Base-by-base conservation (phyloP, 2,329 filamentous ascomycete species). In the Magnaporthiopsis incrustans region DNA sequence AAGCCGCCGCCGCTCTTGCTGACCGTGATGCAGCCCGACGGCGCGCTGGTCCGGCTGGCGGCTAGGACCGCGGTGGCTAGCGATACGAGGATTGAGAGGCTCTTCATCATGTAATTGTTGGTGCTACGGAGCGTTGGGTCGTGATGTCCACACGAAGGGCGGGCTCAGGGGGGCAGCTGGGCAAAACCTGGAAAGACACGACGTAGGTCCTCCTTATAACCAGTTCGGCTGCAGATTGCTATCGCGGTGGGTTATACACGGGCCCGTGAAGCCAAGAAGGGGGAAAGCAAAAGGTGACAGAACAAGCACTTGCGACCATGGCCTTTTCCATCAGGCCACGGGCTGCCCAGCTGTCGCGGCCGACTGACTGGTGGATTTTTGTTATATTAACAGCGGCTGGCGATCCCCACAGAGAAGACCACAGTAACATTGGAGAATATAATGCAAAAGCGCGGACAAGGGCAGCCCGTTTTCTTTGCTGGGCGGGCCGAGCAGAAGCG, bases 11-110 rank as follows among this genome's bases (percentile, higher is more conserved):
- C 58, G 25, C 33, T 50, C 32, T n/a, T 22, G 33, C 32, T 50
- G 11, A 60, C 57, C 15, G 38, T 64, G 27, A 60, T 50, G 62
- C 62, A 60, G 62, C 62, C 62, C 18, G 57, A 35, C 4, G 57
- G 57, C 3, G 57, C 62, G 26, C 33, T 56, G 57, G 57, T 64
- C 58, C 30, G 38, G 33, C 57, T 60, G 27, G 62, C 62, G n/a
- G 32, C 61, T 11, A 63, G 61, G 33, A 57, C 61, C n/a, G n/a
- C 56, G 18, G 61, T 44, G 32, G 56, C 61, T 18, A 63, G 61
- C 53, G 61, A 63, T 11, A 63, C 25, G 61, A 44, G 18, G 33
- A 59, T 1, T 30, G 30, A n/a, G 58, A 59, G 58, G 25, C 25
- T 30, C 26, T 59, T 59, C 58, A 59, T 59, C 22, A 18, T 59